phyloP scores from a whole-genome alignment of 2,329 filamentous ascomycete genomes.

The Harringtonia lauricola region DNA sequence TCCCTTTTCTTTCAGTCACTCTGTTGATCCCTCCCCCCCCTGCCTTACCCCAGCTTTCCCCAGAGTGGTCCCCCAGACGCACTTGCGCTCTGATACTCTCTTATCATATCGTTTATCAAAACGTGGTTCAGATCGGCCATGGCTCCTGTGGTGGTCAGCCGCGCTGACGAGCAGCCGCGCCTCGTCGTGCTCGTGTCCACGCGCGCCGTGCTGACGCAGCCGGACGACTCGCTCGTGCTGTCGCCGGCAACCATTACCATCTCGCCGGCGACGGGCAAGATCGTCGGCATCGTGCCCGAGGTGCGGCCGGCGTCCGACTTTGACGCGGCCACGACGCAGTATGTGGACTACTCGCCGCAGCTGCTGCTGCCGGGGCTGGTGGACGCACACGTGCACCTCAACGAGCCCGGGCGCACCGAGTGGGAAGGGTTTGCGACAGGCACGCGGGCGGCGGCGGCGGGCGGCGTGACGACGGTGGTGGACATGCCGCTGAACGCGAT shows the following conservation, averaged over 20 bases:
- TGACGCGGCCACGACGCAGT: slow-evolving; percentile 50
- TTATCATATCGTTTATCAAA: no score
- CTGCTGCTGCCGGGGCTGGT: slow-evolving; percentile 85
- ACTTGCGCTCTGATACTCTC: no score
- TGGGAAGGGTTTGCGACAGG: slow-evolving; percentile 98
- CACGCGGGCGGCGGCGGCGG: slow-evolving; percentile 85
- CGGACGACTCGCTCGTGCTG: slow-evolving; percentile 48
- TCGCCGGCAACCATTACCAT: slow-evolving; percentile 77
- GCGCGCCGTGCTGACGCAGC: slow-evolving; percentile 67
- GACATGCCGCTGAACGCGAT: slow-evolving; percentile 98
- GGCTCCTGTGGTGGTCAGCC: background rate
- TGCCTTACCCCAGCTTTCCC: no score
- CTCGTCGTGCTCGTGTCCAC: slow-evolving; percentile 74
- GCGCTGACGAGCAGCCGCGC: slow-evolving; percentile 1
- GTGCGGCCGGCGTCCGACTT: slow-evolving; percentile 70
- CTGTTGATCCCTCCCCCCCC: no score
- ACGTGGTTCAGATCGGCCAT: background rate
- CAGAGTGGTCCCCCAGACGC: no score
- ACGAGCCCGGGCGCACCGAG: slow-evolving; percentile 92
- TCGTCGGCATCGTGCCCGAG: slow-evolving; percentile 61
- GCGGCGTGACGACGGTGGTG: slow-evolving; percentile 90
- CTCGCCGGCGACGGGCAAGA: slow-evolving; percentile 71
- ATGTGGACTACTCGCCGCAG: slow-evolving; percentile 75
- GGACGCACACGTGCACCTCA: slow-evolving; percentile 94
- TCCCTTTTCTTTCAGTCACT: no score